Evolutionary conservation across 176 grass and related monocot genomes (phyloP), one percentile per base, ranked within the genome.

Genomic region (Cenchrus americanus): DNA sequence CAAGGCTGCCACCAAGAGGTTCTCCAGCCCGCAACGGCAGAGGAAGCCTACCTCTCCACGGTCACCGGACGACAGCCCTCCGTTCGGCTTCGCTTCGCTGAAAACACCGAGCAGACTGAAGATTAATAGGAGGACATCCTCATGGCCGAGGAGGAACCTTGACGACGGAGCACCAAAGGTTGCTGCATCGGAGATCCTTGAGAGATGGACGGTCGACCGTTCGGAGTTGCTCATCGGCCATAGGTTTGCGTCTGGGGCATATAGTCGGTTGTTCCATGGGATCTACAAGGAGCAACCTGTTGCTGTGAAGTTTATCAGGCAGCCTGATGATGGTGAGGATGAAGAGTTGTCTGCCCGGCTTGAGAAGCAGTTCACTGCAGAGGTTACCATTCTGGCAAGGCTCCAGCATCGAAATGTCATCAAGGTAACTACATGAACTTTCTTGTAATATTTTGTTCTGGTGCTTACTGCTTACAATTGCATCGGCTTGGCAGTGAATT

Each of bases 221-320:
- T 99, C 97, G 0, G 77, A 91, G 76, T 74, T 99, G 76, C 94
- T 94, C 62, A 60, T 99, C 5, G 93, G 97, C 3, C 86, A 88
- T 21, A 80, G 91, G 21, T 99, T 99, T 79, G 93, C 97, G 9
- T 92, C 93, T 0, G 97, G 97, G 9, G 81, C 94, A 2, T 91
- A 99, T 57, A 99, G 97, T 68, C 90, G 90, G 58, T 52, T 99
- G 78, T 92, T 96, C 77, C 93, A 89, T 68, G 97, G 97, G 62
- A 87, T 96, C 66, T 99, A 99, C 69, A 79, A 92, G 75, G 88
- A 96, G 34, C 71, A 89, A 26, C 83, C 85, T 47, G 97, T 96
- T 82, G 97, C 93, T 43, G 91, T 99, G 23, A 99, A 99, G 66
- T 87, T 99, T 71, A 99, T 96, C 66, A 87, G 93, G 67, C 97